Percentiles rank a stretch among this genome's conserved stretches.
Evolutionary conservation across 2,329 filamentous ascomycete genomes (phyloP).

Genomic region (Nemania diffusa): DNA sequence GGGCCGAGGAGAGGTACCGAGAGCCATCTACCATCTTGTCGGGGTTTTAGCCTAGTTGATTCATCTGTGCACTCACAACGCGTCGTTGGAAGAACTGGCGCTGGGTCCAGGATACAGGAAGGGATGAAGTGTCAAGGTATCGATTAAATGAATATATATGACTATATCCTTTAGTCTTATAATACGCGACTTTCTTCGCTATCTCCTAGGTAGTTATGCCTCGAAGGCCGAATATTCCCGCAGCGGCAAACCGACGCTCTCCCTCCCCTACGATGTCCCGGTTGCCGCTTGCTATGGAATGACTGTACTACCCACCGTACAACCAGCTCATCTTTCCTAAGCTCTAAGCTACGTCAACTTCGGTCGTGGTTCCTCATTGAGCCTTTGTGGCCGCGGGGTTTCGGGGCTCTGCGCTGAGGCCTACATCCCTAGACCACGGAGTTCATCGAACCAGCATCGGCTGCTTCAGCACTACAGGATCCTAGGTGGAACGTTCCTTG

Average conservation of each 20-base stretch:
- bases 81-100: not conserved
- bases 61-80: not conserved
- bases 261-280: not conserved
- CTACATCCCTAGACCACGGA: not conserved
- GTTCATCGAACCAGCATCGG: conserved; percentile 10
- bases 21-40: conserved; percentile 9
- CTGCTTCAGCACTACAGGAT: conserved; percentile 10
- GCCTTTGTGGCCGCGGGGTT: not conserved
- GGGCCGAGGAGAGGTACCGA: not conserved
- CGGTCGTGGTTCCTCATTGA: not conserved
- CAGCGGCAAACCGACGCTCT: not conserved
- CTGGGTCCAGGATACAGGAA: not conserved
- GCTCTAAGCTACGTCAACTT: not conserved
- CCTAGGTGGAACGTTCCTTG: conserved; percentile 12
- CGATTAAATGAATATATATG: not conserved
- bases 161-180: not conserved
- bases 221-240: not conserved
- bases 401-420: not conserved
- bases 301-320: conserved; percentile 1
- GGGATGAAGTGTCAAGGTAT: not conserved
- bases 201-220: not conserved
- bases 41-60: not conserved
- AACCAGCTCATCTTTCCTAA: not conserved
- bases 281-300: not conserved
- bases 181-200: not conserved